phyloP scores from a whole-genome alignment of 1,284 basidiomycete species.

The Testicularia cyperi region DNA sequence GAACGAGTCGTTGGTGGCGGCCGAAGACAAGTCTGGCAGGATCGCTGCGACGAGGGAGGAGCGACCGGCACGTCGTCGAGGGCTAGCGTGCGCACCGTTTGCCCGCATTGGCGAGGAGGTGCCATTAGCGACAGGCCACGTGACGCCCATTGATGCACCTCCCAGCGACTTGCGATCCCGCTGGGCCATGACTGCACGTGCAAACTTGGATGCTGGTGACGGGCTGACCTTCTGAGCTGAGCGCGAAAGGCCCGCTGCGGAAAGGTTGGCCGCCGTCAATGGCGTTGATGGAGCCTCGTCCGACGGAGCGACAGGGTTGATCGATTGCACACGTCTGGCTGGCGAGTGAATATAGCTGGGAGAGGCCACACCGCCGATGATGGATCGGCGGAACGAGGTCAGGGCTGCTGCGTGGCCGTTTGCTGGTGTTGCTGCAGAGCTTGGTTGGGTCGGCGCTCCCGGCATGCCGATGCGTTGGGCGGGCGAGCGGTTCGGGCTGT shows the following conservation, averaged over 20 bases:
- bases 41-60: constrained; percentile 39
- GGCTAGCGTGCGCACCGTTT: no score
- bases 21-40: constrained; percentile 19
- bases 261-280: constrained; percentile 27
- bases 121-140: constrained; percentile 3
- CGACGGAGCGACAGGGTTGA: not conserved
- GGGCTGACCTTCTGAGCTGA: constrained; percentile 19
- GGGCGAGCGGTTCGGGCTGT: constrained; percentile 14
- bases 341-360: constrained; percentile 44
- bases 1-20: constrained; percentile 27
- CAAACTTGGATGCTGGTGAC: constrained; percentile 18
- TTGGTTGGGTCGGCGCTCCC: constrained; percentile 9
- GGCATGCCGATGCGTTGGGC: constrained; percentile 26
- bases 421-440: constrained; percentile 8
- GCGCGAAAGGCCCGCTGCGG: constrained; percentile 9
- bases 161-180: constrained; percentile 31
- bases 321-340: constrained; percentile 25
- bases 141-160: no score
- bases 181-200: not conserved
- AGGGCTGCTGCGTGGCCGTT: constrained; percentile 7
- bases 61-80: constrained; percentile 27
- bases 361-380: constrained; percentile 45
- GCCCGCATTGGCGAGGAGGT: no score
- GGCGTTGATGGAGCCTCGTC: constrained; percentile 7
- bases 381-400: constrained; percentile 46